phyloP scores from a whole-genome alignment of 1,284 basidiomycete genomes.

The Thelephora terrestris region DNA sequence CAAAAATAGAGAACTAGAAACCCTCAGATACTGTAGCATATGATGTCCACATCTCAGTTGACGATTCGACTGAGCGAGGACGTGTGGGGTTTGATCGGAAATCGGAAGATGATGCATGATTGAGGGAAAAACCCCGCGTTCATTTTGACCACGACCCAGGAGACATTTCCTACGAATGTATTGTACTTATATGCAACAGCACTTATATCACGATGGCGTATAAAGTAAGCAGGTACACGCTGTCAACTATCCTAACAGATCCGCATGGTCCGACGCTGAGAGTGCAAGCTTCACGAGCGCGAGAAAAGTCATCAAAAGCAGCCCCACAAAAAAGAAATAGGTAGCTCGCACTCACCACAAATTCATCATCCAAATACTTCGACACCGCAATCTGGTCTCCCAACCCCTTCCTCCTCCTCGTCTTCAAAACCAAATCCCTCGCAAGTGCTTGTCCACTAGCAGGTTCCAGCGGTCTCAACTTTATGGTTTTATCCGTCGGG shows the following conservation, averaged over 20 bases:
- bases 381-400: constrained; percentile 91
- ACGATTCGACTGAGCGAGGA: too few species aligned
- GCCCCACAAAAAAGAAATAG: constrained; percentile 14
- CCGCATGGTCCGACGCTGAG: constrained; percentile 84
- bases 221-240: neutral
- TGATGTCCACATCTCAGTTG: too few species aligned
- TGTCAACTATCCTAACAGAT: constrained; percentile 59
- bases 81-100: too few species aligned
- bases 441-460: constrained; percentile 91
- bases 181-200: too few species aligned
- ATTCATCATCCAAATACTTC: constrained; percentile 91
- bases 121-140: too few species aligned
- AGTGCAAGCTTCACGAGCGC: constrained; percentile 55
- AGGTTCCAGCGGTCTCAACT: constrained; percentile 91
- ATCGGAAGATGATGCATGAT: too few species aligned
- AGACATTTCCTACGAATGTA: too few species aligned
- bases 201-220: neutral
- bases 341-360: constrained; percentile 54
- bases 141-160: too few species aligned
- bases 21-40: too few species aligned
- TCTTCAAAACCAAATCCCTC: constrained; percentile 92
- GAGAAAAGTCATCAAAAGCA: constrained; percentile 8
- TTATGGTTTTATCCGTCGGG: constrained; percentile 92
- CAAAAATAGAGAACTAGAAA: too few species aligned
- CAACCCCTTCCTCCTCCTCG: constrained; percentile 89